A percentile compares a stretch with the other conserved stretches of the same genome.
Conservation (phyloP, 208 protist species). For the Crithidia bombi region DNA sequence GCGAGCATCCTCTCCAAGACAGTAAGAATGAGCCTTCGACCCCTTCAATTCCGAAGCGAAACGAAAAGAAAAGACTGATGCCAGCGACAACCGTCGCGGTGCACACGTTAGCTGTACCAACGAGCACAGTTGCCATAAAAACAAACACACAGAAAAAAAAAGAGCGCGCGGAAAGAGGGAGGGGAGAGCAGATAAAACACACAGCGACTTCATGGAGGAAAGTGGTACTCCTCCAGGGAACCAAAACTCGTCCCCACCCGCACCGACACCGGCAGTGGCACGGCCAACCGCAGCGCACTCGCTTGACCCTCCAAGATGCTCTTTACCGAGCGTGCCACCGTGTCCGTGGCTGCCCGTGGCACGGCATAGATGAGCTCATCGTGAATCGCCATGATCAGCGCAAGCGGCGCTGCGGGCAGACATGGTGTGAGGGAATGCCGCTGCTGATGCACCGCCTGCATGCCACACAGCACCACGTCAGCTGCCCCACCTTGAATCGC, state of each 20-base stretch:
- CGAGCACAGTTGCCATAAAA: too few relatives aligned
- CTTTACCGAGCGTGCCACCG: conserved; percentile 53
- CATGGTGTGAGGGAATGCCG: conserved; percentile 61
- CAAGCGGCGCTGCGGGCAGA: conserved; percentile 55
- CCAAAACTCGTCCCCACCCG: conserved; percentile 59
- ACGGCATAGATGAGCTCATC: conserved; percentile 89
- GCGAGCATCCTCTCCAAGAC: too few relatives aligned
- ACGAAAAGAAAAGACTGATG: too few relatives aligned
- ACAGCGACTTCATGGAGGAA: not conserved
- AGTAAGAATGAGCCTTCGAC: too few relatives aligned
- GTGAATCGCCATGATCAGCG: conserved; percentile 74
- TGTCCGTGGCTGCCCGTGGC: conserved; percentile 33
- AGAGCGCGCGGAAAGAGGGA: not conserved
- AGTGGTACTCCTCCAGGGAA: conserved; percentile 30
- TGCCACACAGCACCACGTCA: conserved; percentile 82
- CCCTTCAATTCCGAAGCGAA: too few relatives aligned
- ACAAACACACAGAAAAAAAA: not conserved
- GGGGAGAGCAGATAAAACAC: not conserved
- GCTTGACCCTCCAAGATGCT: conserved; percentile 57
- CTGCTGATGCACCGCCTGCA: conserved; percentile 67
- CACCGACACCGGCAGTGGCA: conserved; percentile 72
- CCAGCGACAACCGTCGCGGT: too few relatives aligned
- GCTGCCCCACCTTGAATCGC: conserved; percentile 88
- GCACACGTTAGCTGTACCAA: too few relatives aligned
- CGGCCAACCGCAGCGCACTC: conserved; percentile 33